Evolutionary conservation across 768 basidiomycete genomes (phyloP), one percentile per base, ranked within the genome.

Genomic region (Porphyrellus cyaneotinctus): DNA sequence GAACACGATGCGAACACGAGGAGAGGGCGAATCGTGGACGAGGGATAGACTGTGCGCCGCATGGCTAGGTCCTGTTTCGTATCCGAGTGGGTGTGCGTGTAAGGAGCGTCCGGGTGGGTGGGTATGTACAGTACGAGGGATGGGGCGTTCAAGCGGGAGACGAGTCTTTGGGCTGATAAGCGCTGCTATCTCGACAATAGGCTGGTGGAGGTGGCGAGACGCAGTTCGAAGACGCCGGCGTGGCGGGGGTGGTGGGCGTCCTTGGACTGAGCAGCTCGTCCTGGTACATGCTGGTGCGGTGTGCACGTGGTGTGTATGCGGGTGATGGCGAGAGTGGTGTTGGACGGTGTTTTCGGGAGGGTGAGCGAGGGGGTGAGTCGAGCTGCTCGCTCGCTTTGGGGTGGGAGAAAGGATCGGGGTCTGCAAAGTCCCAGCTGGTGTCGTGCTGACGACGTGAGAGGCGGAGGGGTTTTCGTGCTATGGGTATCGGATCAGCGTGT

Each of bases 361-460:
- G 46, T 0, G 35, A 41, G 26, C n/a, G n/a, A n/a, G 26, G 3
- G 15, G 45, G 26, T 6, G 38, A n/a, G n/a, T 51, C 46, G 5
- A 52, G 12, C 4, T 30, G 12, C 4, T 30, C 11, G 28, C 13
- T 28, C 35, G 57, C 62, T 42, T 52, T 50, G 2, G 41, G 30
- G 8, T 20, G 33, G 3, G 37, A 30, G 13, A 53, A 54, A 1
- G 67, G 63, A 51, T 68, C 68, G 3, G 61, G 56, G 35, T 70
- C 67, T 0, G 64, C 58, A 64, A 68, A 70, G 53, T 70, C 68
- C 67, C 67, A 68, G 57, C 62, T 61, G 23, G 42, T 30, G 33
- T 64, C 58, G 6, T 53, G 42, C 8, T 35, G 56, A 43, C 49
- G 57, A 36, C 57, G 61, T 0, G 62, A 56, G 30, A 65, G 57